phyloP scores from a whole-genome alignment of 371 early-diverging fungal genomes.

The Smittium culicis region DNA sequence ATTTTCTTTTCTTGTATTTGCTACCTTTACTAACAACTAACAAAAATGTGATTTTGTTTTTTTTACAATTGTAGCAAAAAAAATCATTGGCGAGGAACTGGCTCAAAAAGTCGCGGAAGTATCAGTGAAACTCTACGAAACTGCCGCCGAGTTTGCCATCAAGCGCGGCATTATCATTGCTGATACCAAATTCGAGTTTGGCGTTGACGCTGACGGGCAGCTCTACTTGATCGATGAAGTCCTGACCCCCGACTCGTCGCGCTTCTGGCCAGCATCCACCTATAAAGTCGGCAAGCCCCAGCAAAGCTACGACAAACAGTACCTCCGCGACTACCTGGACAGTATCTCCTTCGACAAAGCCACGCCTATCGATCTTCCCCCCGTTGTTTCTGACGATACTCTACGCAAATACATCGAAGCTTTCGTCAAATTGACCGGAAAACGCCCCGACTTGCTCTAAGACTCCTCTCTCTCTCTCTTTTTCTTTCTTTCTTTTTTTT shows the following conservation, averaged over 20 bases:
- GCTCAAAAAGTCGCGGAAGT: constrained; percentile 46
- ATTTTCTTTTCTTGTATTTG: constrained; percentile 8
- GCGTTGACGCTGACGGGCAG: constrained; percentile 64
- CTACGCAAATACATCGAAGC: constrained; percentile 79
- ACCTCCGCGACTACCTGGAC: constrained; percentile 81
- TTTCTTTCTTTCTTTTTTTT: background rate
- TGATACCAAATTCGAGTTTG: constrained; percentile 98
- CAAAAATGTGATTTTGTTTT: constrained; percentile 27
- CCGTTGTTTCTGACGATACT: constrained; percentile 68
- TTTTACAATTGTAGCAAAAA: constrained; percentile 33
- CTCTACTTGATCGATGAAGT: constrained; percentile 88
- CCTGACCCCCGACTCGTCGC: constrained; percentile 92
- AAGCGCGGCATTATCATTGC: constrained; percentile 89
- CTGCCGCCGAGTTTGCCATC: constrained; percentile 67
- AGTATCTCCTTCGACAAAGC: constrained; percentile 78
- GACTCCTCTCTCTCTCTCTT: background rate
- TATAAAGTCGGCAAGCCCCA: constrained; percentile 73
- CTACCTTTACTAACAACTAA: constrained; percentile 5
- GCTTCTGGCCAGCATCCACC: constrained; percentile 83
- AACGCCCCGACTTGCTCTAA: constrained; percentile 45
- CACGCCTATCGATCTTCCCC: constrained; percentile 58
- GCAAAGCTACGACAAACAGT: constrained; percentile 94
- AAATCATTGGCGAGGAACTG: constrained; percentile 61
- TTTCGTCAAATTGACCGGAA: constrained; percentile 67
- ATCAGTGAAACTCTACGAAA: constrained; percentile 47